phyloP scores from a whole-genome alignment of 1,284 basidiomycete genomes.

The Apiotrichum akiyoshidainum region DNA sequence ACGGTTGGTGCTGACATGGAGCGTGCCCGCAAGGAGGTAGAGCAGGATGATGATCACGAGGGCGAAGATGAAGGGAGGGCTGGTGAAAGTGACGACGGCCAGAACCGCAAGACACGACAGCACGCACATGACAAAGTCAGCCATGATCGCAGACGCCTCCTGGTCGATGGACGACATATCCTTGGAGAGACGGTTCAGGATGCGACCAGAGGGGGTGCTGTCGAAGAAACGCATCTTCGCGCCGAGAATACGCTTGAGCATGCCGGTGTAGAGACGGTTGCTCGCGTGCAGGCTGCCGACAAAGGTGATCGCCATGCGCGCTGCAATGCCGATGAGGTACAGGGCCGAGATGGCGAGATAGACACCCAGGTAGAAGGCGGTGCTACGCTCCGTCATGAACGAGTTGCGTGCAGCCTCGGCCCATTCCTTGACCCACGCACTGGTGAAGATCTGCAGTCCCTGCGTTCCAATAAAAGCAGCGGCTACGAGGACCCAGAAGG shows the following conservation, averaged over 20 bases:
- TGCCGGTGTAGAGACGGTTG: constrained; percentile 34
- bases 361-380: constrained; percentile 40
- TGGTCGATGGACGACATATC: constrained; percentile 56
- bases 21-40: constrained; percentile 50
- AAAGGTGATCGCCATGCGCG: constrained; percentile 40
- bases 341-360: constrained; percentile 40
- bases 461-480: constrained; percentile 42
- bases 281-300: constrained; percentile 43
- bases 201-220: constrained; percentile 53
- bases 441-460: constrained; percentile 45
- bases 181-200: constrained; percentile 55
- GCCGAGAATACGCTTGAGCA: constrained; percentile 45
- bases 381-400: constrained; percentile 15
- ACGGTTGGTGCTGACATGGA: constrained; percentile 54
- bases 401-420: constrained; percentile 24
- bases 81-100: constrained; percentile 44
- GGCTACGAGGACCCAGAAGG: constrained; percentile 42
- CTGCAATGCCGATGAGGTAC: constrained; percentile 43
- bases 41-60: constrained; percentile 49
- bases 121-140: constrained; percentile 46
- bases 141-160: constrained; percentile 46
- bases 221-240: constrained; percentile 52
- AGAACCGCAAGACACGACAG: constrained; percentile 42
- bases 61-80: constrained; percentile 49
- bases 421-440: constrained; percentile 50